Conservation (phyloP, 352 stramenopile species). For the Pythium sp. region DNA sequence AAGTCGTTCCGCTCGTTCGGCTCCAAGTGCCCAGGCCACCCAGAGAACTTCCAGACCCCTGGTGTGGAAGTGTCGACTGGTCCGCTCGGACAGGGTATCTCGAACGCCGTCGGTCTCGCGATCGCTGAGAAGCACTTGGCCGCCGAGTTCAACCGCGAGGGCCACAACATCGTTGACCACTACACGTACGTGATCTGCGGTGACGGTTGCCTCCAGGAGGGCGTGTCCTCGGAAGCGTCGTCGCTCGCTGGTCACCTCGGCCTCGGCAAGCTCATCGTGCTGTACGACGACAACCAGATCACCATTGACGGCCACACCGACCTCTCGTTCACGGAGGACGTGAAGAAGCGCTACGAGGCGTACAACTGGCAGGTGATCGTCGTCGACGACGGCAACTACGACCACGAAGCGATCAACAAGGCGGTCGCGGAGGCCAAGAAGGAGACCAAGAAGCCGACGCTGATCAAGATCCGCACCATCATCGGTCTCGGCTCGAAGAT, state of each 20-base stretch:
- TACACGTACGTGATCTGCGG: conserved; percentile 99
- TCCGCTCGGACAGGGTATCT: conserved; percentile 97
- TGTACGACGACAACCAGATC: conserved; percentile 99
- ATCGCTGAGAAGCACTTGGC: conserved; percentile 97
- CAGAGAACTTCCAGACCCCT: conserved; percentile 95
- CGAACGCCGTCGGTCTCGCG: conserved; percentile 97
- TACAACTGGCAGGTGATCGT: conserved; percentile 98
- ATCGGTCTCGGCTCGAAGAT: conserved; percentile 96
- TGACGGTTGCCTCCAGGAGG: conserved; percentile 99
- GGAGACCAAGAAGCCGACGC: conserved; percentile 94
- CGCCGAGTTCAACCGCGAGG: conserved; percentile 97
- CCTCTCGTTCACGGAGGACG: conserved; percentile 98
- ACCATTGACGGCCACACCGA: conserved; percentile 97
- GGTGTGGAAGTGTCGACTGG: conserved; percentile 97
- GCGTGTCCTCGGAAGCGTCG: conserved; percentile 94
- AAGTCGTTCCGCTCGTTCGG: conserved; percentile 96
- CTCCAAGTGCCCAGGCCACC: conserved; percentile 96
- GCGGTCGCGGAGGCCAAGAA: conserved; percentile 94
- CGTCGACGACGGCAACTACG: conserved; percentile 93
- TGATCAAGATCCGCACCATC: conserved; percentile 98
- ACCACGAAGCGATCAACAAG: conserved; percentile 90
- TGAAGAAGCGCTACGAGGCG: conserved; percentile 96
- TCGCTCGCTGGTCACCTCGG: conserved; percentile 97
- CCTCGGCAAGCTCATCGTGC: conserved; percentile 98
- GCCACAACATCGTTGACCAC: conserved; percentile 95